phyloP scores from a whole-genome alignment of 2,329 filamentous ascomycete species.

The Botrytis deweyae region DNA sequence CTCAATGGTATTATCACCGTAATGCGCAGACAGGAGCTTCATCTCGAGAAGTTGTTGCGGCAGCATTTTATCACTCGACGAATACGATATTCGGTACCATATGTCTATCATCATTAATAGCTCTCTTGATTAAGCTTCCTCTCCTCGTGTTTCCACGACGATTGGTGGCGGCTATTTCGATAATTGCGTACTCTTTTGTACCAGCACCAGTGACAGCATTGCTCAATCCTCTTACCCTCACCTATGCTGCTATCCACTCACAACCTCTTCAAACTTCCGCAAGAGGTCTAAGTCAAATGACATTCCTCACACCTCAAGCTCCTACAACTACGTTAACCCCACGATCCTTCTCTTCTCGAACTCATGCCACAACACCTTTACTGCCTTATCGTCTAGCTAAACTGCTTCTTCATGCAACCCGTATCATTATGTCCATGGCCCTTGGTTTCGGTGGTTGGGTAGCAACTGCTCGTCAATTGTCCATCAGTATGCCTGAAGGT shows the following conservation, averaged over 20 bases:
- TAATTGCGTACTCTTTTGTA: slow-evolving; percentile 75
- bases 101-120: slow-evolving; percentile 79
- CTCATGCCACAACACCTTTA: slow-evolving; percentile 54
- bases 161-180: slow-evolving; percentile 59
- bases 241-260: slow-evolving; percentile 91
- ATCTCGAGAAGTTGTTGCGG: slow-evolving; percentile 76
- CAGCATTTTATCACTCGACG: slow-evolving; percentile 76
- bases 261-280: slow-evolving; percentile 76
- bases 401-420: slow-evolving; percentile 83
- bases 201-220: slow-evolving; percentile 82
- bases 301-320: slow-evolving; percentile 70
- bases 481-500: slow-evolving; percentile 54
- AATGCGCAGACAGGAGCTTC: slow-evolving; percentile 75
- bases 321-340: slow-evolving; percentile 71
- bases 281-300: slow-evolving; percentile 76
- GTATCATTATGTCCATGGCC: slow-evolving; percentile 85
- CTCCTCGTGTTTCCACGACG: slow-evolving; percentile 79
- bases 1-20: slow-evolving; percentile 98
- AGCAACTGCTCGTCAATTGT: slow-evolving; percentile 77
- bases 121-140: slow-evolving; percentile 78
- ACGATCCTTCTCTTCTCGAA: slow-evolving; percentile 48
- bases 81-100: slow-evolving; percentile 91
- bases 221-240: slow-evolving; percentile 88
- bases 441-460: slow-evolving; percentile 98
- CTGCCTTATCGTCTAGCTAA: slow-evolving; percentile 89